Base-by-base conservation (phyloP, 2,329 filamentous ascomycete species). In the Bipolaris sorokiniana region DNA sequence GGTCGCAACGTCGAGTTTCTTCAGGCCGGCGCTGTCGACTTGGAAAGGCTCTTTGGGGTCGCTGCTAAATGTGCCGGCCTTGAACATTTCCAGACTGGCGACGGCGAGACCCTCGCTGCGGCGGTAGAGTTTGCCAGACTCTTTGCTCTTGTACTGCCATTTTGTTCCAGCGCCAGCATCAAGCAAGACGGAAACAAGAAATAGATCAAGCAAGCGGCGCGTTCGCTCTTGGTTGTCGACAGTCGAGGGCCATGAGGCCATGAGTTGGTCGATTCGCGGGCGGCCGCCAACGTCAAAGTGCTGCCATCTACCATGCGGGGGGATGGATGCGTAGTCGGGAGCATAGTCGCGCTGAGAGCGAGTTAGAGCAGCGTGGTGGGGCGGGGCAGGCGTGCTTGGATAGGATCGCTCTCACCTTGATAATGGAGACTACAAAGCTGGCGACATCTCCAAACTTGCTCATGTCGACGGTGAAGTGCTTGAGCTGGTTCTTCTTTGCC, bases 141-240 rank as follows among this genome's bases (percentile, higher is more conserved):
- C 92, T 62, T 88, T 88, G 73, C 92, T 96, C 81, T 91, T 95
- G 80, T 97, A 99, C 66, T 88, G 89, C 95, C 95, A 99, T 64
- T 87, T 84, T 2, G 88, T 94, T 38, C 95, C 95, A 1, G 95
- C 92, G 38, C 95, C 95, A 4, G 95, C 91, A 72, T 96, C 91
- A 7, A 96, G 83, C 48, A 96, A 80, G 7, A 95, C 91, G 48
- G 91, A 94, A 61, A 95, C 80, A 40, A 92, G 80, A 78, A 92
- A 93, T 34, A 94, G 83, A 67, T 93, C 90, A 58, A 94, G 84
- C 60, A 94, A 78, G 61, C 91, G 85, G 61, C 90, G 87, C 57
- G 89, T 91, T 61, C 87, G 86, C 77, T 94, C 90, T 54, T 86
- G 86, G 62, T 82, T 84, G 74, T 95, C 90, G 38, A 92, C 81